Base-by-base conservation (phyloP, 306 rosid genomes). In the Hylodesmum podocarpum region DNA sequence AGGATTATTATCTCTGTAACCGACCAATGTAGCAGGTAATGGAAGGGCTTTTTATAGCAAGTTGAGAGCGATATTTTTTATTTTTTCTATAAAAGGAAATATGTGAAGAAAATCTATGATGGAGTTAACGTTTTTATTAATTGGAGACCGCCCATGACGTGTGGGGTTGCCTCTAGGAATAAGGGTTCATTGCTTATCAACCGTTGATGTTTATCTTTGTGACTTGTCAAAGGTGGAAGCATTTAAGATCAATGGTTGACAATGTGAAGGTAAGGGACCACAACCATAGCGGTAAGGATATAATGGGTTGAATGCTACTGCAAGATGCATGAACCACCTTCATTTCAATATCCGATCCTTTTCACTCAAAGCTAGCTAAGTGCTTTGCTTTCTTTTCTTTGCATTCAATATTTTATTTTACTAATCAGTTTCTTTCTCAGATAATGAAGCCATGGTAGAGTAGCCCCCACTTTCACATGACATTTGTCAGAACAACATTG, bases 401-500 rank as follows among this genome's bases (percentile, higher is more conserved):
- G 15, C 54, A 85, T 53, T 18, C 0, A 51, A 3, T 21, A 51
- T 55, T 25, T 1, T 76, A 31, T 13, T 54, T 76, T 36, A 77
- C 46, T n/a, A n/a, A n/a, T n/a, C 29, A 83, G 40, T 29, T 31
- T 6, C 79, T 78, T 82, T 81, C 46, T 59, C 49, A 72, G 78
- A 80, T 86, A 80, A 80, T 86, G 76, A 80, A 21, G 78, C 59
- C 65, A 46, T 14, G 36, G 4, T 29, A 27, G 12, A 36, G 80
- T 81, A 89, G 81, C 84, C 86, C 90, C 97, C 90, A 89, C 81
- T 18, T 1, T 82, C 97, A 93, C 96, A 88, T 93, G 97, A 85
- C 71, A 87, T 81, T 19, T 87, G 96, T 88, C 98, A 88, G 98
- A 86, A 34, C 14, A 55, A 29, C 13, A 28, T 33, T 57, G 78